phyloP scores from a whole-genome alignment of 169 alveolate genomes.

The Fabrea salina region DNA sequence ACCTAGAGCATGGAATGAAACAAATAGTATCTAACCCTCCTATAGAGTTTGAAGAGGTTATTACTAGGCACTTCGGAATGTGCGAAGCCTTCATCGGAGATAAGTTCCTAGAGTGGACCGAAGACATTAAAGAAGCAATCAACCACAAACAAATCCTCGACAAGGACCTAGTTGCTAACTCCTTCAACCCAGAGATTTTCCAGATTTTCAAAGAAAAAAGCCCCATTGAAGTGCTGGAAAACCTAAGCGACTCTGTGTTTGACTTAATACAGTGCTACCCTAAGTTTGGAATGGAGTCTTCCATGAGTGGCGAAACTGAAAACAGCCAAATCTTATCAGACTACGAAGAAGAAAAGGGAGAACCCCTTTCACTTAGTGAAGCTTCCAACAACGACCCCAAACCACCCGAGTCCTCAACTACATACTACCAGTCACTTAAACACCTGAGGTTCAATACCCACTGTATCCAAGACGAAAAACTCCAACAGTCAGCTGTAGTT shows the following conservation, averaged over 20 bases:
- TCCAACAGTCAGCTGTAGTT: background rate
- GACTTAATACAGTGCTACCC: background rate
- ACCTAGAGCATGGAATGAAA: too few relatives aligned
- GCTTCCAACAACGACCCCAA: constrained; percentile 20
- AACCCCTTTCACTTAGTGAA: background rate
- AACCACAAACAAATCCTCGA: too few relatives aligned
- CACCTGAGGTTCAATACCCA: background rate
- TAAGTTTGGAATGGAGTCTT: background rate
- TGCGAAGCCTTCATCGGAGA: too few relatives aligned
- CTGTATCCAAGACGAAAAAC: background rate
- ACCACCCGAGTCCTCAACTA: constrained; percentile 7
- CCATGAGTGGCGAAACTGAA: background rate
- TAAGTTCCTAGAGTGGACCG: too few relatives aligned
- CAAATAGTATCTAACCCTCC: too few relatives aligned
- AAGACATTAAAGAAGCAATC: too few relatives aligned
- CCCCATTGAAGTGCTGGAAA: too few relatives aligned
- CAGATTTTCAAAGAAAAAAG: too few relatives aligned
- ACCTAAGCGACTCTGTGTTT: background rate
- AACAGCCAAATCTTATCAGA: background rate
- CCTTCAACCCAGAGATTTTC: too few relatives aligned
- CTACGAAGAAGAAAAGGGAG: background rate
- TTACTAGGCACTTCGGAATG: constrained; percentile 78
- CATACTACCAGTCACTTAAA: constrained; percentile 17
- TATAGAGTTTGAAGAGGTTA: constrained; percentile 79
- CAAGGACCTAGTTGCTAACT: too few relatives aligned